phyloP scores from a whole-genome alignment of 257 asterid genomes.

The Salvia rosmarinus region DNA sequence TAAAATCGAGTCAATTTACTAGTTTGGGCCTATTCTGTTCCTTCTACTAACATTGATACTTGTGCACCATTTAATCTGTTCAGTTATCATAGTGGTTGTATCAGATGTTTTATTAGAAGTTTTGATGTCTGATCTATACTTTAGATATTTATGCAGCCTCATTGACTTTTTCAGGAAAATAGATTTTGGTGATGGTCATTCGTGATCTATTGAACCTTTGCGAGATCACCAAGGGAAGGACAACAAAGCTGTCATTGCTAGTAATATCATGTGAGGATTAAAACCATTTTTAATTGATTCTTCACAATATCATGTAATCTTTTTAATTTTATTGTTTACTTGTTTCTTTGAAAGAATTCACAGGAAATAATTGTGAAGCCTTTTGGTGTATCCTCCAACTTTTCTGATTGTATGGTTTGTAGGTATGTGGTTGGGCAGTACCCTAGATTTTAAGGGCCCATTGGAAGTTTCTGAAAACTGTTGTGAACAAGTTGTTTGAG shows the following conservation, averaged over 20 bases:
- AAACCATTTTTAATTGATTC: neutral
- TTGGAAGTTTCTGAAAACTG: slow-evolving; percentile 99
- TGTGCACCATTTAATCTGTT: neutral
- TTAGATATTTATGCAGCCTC: slow-evolving; percentile 23
- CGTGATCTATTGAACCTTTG: slow-evolving; percentile 98
- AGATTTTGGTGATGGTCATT: slow-evolving; percentile 97
- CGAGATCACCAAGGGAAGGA: slow-evolving; percentile 94
- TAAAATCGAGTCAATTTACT: neutral
- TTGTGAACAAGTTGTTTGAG: slow-evolving; percentile 95
- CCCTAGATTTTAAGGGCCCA: slow-evolving; percentile 99
- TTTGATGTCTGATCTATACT: slow-evolving; percentile 7
- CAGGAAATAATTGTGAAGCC: neutral
- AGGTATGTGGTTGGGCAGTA: slow-evolving; percentile 99
- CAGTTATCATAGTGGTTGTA: neutral
- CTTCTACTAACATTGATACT: neutral
- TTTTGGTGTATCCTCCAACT: neutral
- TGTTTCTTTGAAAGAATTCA: slow-evolving; percentile 15
- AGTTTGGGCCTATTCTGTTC: neutral
- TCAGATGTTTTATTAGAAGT: slow-evolving; percentile 3
- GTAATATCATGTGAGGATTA: slow-evolving; percentile 86
- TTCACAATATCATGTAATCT: neutral
- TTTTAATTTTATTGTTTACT: slow-evolving; percentile 9
- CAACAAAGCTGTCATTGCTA: slow-evolving; percentile 99
- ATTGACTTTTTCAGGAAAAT: slow-evolving; percentile 71
- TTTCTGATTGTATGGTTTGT: slow-evolving; percentile 29